A percentile compares a stretch with the other conserved stretches of the same genome.
phyloP scores from a whole-genome alignment of 257 asterid species.

The Fraxinus americana region DNA sequence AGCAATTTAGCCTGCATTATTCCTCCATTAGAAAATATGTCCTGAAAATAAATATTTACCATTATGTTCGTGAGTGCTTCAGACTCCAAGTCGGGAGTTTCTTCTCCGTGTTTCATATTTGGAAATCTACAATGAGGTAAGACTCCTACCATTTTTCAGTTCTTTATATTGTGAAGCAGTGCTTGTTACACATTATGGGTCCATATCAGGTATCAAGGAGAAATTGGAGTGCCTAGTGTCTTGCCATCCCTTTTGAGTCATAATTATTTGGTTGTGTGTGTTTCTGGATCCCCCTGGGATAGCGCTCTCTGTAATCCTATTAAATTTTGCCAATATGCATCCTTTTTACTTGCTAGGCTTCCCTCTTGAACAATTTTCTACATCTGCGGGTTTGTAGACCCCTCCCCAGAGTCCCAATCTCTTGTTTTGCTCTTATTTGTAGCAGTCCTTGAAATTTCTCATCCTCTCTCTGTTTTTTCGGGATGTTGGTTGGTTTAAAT shows the following conservation, averaged over 20 bases:
- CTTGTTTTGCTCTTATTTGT: conserved; percentile 8
- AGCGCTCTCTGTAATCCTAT: conserved; percentile 17
- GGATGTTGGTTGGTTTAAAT: neutral
- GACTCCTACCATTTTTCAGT: conserved; percentile 32
- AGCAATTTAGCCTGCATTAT: conserved; percentile 26
- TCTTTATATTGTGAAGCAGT: conserved; percentile 13
- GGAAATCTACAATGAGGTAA: conserved; percentile 99
- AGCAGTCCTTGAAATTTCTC: neutral
- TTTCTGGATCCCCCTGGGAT: conserved; percentile 20
- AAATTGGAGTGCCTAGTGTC: neutral
- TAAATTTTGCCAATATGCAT: conserved; percentile 19
- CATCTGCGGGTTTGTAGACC: conserved; percentile 21
- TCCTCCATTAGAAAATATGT: conserved; percentile 29
- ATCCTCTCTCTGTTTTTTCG: neutral
- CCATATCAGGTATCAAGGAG: neutral
- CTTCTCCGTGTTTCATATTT: conserved; percentile 95
- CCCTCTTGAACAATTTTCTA: conserved; percentile 20
- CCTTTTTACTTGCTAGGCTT: conserved; percentile 18
- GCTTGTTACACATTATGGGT: neutral
- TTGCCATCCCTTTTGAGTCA: conserved; percentile 4
- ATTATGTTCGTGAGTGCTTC: conserved; percentile 35
- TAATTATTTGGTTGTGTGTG: conserved; percentile 13
- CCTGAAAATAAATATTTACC: conserved; percentile 19
- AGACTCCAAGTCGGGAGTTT: conserved; percentile 97
- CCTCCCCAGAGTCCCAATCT: neutral